phyloP scores from a whole-genome alignment of 306 rosid genomes.

The Crataegus laevigata region DNA sequence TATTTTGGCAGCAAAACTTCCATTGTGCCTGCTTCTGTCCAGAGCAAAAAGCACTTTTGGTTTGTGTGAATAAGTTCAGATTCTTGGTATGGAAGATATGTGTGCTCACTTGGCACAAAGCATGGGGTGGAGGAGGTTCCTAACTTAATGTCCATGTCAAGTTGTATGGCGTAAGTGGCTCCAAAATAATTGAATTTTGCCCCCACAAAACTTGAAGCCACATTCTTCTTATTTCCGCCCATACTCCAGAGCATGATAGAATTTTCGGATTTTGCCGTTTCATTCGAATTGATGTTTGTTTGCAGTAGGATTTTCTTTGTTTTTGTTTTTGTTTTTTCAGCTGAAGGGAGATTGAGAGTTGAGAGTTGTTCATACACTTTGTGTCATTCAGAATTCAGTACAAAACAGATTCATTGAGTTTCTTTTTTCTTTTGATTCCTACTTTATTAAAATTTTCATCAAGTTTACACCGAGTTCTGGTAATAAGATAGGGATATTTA shows the following conservation, averaged over 20 bases:
- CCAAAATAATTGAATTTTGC: background rate
- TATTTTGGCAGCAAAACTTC: conserved; percentile 16
- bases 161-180: background rate
- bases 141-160: background rate
- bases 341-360: background rate
- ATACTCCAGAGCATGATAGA: too few relatives aligned
- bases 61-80: conserved; percentile 1
- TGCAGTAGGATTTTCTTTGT: background rate
- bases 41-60: background rate
- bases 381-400: background rate
- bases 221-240: background rate
- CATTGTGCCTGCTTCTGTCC: background rate
- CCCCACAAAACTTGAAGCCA: background rate
- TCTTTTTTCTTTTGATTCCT: background rate
- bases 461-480: too few relatives aligned
- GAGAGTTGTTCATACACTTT: background rate
- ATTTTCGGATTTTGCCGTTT: background rate
- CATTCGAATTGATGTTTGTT: background rate
- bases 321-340: background rate
- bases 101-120: conserved; percentile 1
- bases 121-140: background rate
- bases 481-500: too few relatives aligned
- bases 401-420: background rate
- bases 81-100: conserved; percentile 7
- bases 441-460: too few relatives aligned